A percentile compares a stretch with the other conserved stretches of the same genome.
Evolutionary conservation across 1,139 yeast species (phyloP).

Genomic region (Scheffersomyces stambukii): DNA sequence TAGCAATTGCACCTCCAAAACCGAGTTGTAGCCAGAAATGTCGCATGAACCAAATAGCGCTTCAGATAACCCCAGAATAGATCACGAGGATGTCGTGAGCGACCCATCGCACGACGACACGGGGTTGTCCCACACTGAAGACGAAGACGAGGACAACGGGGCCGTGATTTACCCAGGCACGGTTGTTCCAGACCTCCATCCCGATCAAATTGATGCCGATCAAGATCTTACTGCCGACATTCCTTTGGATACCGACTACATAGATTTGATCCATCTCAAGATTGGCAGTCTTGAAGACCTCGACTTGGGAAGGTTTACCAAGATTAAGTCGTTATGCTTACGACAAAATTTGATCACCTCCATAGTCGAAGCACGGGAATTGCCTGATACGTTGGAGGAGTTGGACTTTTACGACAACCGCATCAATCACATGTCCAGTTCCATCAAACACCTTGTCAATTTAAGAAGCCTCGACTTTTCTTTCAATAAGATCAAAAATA

Average conservation of each 20-base stretch:
- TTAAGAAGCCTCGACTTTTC: conserved; percentile 73
- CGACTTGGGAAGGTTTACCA: conserved; percentile 53
- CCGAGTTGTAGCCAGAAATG: no score
- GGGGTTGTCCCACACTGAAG: conserved; percentile 16
- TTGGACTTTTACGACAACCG: conserved; percentile 91
- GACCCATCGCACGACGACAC: background rate
- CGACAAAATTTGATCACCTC: conserved; percentile 82
- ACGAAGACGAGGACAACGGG: conserved; percentile 24
- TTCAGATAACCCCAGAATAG: no score
- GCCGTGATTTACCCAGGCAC: conserved; percentile 43
- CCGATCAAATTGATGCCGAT: conserved; percentile 43
- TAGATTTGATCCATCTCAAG: conserved; percentile 79
- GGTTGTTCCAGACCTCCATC: conserved; percentile 53
- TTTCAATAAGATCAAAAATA: conserved; percentile 84
- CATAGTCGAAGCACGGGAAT: conserved; percentile 62
- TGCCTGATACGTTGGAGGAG: conserved; percentile 62
- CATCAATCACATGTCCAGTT: conserved; percentile 77
- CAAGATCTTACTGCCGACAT: conserved; percentile 60
- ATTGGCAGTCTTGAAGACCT: conserved; percentile 65
- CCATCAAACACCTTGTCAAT: conserved; percentile 54
- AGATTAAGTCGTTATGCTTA: conserved; percentile 61
- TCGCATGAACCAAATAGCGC: no score
- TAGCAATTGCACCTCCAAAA: no score
- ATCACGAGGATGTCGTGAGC: no score
- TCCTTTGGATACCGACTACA: conserved; percentile 57